phyloP scores from a whole-genome alignment of 2,329 filamentous ascomycete species.

The Fusarium papillatum region DNA sequence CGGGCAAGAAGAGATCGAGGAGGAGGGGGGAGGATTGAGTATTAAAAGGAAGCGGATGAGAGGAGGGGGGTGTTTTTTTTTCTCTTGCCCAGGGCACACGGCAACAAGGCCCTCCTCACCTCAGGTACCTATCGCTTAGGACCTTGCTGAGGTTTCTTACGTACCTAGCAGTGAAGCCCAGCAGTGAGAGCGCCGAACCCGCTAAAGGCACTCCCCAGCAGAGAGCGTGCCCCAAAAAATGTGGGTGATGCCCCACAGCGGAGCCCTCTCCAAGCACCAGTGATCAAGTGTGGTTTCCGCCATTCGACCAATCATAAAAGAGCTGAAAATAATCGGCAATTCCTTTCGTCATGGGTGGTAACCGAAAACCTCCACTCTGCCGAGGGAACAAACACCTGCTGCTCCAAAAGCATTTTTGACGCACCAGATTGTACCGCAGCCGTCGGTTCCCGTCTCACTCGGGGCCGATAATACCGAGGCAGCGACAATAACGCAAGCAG shows the following conservation, averaged over 20 bases:
- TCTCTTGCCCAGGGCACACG: slow-evolving; percentile 11
- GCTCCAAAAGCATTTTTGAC: slow-evolving; percentile 13
- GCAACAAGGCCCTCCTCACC: neutral
- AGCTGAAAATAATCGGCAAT: slow-evolving; percentile 47
- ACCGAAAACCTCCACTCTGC: slow-evolving; percentile 48
- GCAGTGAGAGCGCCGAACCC: neutral
- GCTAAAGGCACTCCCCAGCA: slow-evolving; percentile 12
- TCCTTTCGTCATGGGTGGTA: slow-evolving; percentile 47
- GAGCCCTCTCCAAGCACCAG: slow-evolving; percentile 7
- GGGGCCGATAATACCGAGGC: slow-evolving; percentile 1
- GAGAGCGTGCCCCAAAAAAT: slow-evolving; percentile 26
- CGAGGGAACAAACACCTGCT: slow-evolving; percentile 35
- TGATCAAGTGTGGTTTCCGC: neutral
- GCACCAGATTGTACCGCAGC: neutral
- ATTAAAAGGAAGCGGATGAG: slow-evolving; percentile 46
- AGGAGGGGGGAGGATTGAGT: slow-evolving; percentile 38
- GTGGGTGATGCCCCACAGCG: slow-evolving; percentile 18
- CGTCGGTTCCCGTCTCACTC: neutral
- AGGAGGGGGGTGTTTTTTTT: slow-evolving; percentile 45
- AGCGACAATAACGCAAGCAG: neutral
- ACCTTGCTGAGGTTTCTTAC: neutral
- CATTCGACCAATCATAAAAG: slow-evolving; percentile 27
- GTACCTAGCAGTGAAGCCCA: slow-evolving; percentile 1
- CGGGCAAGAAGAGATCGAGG: slow-evolving; percentile 17
- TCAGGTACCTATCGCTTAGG: neutral